Conservation (phyloP, 345 rosid species). For the Anacardium occidentale region DNA sequence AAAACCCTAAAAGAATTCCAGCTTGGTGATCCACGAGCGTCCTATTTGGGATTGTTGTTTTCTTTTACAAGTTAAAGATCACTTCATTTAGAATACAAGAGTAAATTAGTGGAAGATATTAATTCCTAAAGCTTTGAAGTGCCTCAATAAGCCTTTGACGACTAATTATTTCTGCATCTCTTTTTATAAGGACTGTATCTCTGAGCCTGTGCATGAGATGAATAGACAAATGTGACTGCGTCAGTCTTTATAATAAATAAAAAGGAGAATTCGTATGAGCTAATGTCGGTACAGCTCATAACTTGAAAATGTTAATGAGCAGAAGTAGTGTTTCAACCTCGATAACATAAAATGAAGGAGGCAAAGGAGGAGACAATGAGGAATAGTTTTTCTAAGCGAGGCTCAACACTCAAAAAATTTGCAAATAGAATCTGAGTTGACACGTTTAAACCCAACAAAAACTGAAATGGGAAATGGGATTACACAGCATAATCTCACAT, state of each 20-base stretch:
- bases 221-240: too few species aligned
- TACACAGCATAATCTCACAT: slow-evolving; percentile 36
- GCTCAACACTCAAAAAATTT: slow-evolving; percentile 21
- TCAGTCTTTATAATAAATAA: neutral
- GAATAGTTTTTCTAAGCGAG: neutral
- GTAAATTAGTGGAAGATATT: too few species aligned
- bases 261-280: neutral
- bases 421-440: slow-evolving; percentile 8
- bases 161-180: neutral
- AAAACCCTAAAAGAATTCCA: neutral
- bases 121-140: too few species aligned
- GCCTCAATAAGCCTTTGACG: neutral
- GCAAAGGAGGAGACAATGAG: neutral
- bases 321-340: neutral
- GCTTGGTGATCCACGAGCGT: neutral
- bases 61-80: too few species aligned
- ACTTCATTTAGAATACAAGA: too few species aligned
- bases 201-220: neutral
- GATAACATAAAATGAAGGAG: neutral
- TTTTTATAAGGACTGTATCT: neutral
- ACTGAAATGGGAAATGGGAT: neutral
- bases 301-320: neutral
- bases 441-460: slow-evolving; percentile 16
- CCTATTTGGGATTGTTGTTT: neutral
- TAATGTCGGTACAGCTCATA: neutral